Base-by-base conservation (phyloP, 306 rosid species). In the Arachis stenosperma region DNA sequence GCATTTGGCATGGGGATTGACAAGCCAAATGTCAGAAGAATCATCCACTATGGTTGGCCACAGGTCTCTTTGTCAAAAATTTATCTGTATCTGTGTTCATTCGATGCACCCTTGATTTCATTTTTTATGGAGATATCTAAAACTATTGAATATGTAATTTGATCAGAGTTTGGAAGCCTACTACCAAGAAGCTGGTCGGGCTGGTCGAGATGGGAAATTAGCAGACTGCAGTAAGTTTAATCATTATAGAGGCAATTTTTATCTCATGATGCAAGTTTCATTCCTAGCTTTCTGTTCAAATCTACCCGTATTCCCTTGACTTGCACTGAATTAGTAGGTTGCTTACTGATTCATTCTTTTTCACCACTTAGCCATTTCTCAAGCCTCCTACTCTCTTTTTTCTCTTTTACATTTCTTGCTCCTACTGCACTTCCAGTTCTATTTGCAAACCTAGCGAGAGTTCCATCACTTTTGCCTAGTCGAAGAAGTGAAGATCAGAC, bases 1-100 rank as follows among this genome's bases (percentile, higher is more conserved):
- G 98, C 98, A 54, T 93, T 93, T 85, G 98, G 97, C 82, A 93
- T 93, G 98, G 97, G 98, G 12, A 93, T 93, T 81, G 98, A 93
- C 90, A 93, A 91, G 79, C 74, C 83, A 3, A 89, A 90, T 73
- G 98, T 93, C 48, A 89, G 98, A 77, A 89, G 92, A 83, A 89
- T 93, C 78, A 86, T 93, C 81, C 98, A 91, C 78, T 93, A 93
- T 75, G 97, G 98, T 81, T 93, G 98, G 98, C 98, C 98, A 7
- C 98, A 93, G 96, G 98, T 93, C 62, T 73, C 65, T 41, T 62
- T 62, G 56, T 70, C 57, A 65, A 65, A 69, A 43, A 12, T 61
- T 65, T 52, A 39, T 63, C n/a, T 48, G 48, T 67, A 66, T 84
- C 57, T 75, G 29, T 17, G 48, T 66, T 48, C 68, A 51, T 71